phyloP scores from a whole-genome alignment of 2,329 filamentous ascomycete genomes.

The Neonectria faginata region DNA sequence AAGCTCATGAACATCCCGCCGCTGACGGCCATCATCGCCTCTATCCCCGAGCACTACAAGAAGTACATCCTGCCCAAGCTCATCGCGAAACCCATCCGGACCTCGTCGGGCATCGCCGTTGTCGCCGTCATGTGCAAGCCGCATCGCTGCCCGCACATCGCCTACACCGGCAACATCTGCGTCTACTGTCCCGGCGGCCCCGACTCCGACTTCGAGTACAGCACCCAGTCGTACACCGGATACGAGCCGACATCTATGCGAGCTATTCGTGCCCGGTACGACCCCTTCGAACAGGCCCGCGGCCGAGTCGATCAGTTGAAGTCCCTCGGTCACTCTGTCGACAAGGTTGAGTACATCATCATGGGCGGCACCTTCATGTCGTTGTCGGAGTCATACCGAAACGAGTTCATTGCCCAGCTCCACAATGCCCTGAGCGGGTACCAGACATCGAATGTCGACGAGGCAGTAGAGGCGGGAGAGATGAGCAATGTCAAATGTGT shows the following conservation, averaged over 20 bases:
- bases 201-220: conserved; percentile 99
- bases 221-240: conserved; percentile 97
- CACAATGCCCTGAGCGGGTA: conserved; percentile 98
- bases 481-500: conserved; percentile 99
- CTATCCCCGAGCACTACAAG: conserved; percentile 99
- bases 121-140: conserved; percentile 99
- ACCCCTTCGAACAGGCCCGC: conserved; percentile 96
- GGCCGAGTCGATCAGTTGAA: conserved; percentile 97
- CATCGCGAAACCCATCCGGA: conserved; percentile 96
- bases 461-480: conserved; percentile 92
- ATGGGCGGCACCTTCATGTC: conserved; percentile 99
- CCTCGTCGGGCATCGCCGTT: conserved; percentile 95
- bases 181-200: conserved; percentile 98
- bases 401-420: conserved; percentile 93
- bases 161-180: conserved; percentile 98
- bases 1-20: conserved; percentile 88
- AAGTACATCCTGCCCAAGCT: conserved; percentile 98
- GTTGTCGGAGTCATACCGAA: conserved; percentile 85
- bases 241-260: conserved; percentile 99
- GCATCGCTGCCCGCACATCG: conserved; percentile 96
- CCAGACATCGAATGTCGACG: conserved; percentile 92
- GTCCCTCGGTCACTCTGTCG: conserved; percentile 93
- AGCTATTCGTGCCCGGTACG: conserved; percentile 95
- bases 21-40: conserved; percentile 95
- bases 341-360: conserved; percentile 99